Base-by-base conservation (phyloP, 2,329 filamentous ascomycete genomes). In the Trichoderma atrobrunneum region DNA sequence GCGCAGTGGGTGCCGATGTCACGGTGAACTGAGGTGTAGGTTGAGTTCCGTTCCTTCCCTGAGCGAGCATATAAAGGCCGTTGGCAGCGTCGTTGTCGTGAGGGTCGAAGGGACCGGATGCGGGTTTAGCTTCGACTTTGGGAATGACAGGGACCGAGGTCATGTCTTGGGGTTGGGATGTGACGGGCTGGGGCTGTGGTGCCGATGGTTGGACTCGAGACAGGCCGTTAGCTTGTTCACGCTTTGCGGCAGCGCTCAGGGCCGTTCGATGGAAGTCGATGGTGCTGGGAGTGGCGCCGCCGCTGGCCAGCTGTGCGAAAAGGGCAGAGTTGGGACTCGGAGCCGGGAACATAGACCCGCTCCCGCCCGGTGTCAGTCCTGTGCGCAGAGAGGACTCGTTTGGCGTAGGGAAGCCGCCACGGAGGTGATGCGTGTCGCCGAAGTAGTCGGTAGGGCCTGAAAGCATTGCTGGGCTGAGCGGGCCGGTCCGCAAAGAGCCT, bases 21-120 rank as follows among this genome's bases (percentile, higher is more conserved):
- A 77, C 80, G 75, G 84, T 77, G 83, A 88, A 87, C 76, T 82
- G 86, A 75, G 82, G 85, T 21, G 84, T 77, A 16, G 84, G 81
- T 74, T 84, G 89, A 7, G 61, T 24, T 83, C 83, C 88, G 86
- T 84, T 90, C 82, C 79, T 91, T 87, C 83, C 90, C 83, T 81
- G 92, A 1, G 96, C 95, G 72, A 99, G 87, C 88, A 98, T 92
- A 77, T 94, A 97, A 1, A 99, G 86, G 34, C 96, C 95, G 80
- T 98, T 98, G 66, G 95, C 96, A 57, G 95, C 96, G 83, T 97
- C 95, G 77, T 95, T 97, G 68, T 97, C 95, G 82, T 97, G 94
- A 56, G 94, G 93, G 72, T 95, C 92, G 78, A 94, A 97, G 5
- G 91, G 88, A 69, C 93, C 92, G 0, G 87, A 82, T 1, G 85